A percentile compares a stretch with the other conserved stretches of the same genome.
Evolutionary conservation across 2,329 filamentous ascomycete genomes (phyloP).

Genomic region (Xylariaceae sp.): DNA sequence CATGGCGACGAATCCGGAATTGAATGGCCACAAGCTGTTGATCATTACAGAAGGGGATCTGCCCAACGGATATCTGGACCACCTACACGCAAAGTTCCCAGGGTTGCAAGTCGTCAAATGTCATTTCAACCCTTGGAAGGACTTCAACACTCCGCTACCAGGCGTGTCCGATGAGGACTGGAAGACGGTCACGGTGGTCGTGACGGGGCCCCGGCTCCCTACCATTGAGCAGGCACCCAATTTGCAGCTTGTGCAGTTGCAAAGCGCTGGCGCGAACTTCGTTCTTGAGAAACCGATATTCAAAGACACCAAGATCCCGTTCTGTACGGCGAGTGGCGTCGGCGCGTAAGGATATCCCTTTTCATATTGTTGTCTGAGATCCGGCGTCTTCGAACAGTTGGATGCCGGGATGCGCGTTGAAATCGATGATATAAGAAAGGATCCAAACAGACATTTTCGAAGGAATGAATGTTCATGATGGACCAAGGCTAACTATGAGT

Average conservation of each 20-base stretch:
- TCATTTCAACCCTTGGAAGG: constrained; percentile 29
- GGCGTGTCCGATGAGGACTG: constrained; percentile 36
- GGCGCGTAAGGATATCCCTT: constrained; percentile 42
- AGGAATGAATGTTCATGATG: too few species aligned
- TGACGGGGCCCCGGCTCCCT: constrained; percentile 42
- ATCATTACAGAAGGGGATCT: constrained; percentile 35
- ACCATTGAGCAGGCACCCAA: constrained; percentile 40
- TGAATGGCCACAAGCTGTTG: constrained; percentile 46
- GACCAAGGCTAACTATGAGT: not conserved
- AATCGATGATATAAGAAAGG: not conserved
- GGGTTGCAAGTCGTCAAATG: constrained; percentile 38
- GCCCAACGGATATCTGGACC: constrained; percentile 33
- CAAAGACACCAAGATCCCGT: constrained; percentile 43
- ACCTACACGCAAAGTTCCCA: constrained; percentile 38
- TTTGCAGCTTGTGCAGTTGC: constrained; percentile 49
- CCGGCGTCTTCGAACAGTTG: not conserved
- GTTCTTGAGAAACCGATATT: constrained; percentile 44
- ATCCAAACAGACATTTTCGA: too few species aligned
- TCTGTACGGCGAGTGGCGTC: constrained; percentile 54
- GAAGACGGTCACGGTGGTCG: constrained; percentile 44
- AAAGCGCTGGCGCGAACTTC: constrained; percentile 50
- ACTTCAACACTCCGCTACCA: constrained; percentile 23
- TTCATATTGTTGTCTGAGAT: not conserved
- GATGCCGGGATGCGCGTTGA: not conserved
- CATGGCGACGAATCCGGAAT: constrained; percentile 25